Base-by-base conservation (phyloP, 345 rosid species). In the Erysimum cheiranthoides region DNA sequence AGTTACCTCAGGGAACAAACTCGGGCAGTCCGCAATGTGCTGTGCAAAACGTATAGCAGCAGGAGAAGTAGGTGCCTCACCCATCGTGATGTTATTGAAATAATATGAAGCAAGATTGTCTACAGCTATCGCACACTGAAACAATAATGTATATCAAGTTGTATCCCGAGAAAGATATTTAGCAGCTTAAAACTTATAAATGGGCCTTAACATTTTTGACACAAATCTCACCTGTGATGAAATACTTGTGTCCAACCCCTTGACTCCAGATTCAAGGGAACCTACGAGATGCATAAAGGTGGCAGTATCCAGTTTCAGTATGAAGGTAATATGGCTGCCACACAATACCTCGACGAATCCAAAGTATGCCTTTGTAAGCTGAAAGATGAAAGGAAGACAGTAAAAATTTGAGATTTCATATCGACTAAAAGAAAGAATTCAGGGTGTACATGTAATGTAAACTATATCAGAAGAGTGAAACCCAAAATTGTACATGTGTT, bases 241-340 rank as follows among this genome's bases (percentile, higher is more conserved):
- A 81, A 96, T 96, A 79, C 78, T 87, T 13, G 93, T 79, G 82
- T 96, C 98, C 78, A 96, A 83, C 39, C 97, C 99, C 83, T 88
- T 93, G 71, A 96, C 92, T 63, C 99, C 99, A 43, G 98, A 96
- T 81, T 93, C 99, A 75, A 96, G 96, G 46, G 98, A 96, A 38
- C 96, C 88, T 30, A 89, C 94, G 8, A 96, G 84, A 82, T 96
- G 98, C 93, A 82, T 86, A 76, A 96, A 96, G 74, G 98, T 89
- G 71, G 86, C 86, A 12, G 94, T 83, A 78, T 91, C 93, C 73
- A 93, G 83, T 85, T 89, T 96, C 83, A 96, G 70, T 57, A 96
- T 72, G 71, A 93, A 88, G 73, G 61, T 64, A 6, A 96, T 84
- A 81, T 96, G 99, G 79, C 87, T 83, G 69, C 85, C 83, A 84